Conservation (phyloP, 2,329 filamentous ascomycete species). For the Paecilomyces variotii region DNA sequence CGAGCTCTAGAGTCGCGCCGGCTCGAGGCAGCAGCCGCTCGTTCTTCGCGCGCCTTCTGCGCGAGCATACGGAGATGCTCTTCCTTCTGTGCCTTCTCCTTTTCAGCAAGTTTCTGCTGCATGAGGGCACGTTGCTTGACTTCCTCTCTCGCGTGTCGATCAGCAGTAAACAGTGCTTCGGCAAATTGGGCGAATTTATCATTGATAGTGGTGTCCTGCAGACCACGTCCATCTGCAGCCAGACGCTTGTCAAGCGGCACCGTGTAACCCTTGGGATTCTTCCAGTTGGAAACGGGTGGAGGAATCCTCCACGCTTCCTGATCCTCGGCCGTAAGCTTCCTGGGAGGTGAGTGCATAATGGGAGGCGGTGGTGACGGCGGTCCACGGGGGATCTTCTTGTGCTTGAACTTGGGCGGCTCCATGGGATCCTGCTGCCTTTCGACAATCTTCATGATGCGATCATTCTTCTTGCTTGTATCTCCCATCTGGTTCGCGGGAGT, state of each 20-base stretch:
- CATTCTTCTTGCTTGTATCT: conserved; percentile 72
- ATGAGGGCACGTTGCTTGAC: conserved; percentile 86
- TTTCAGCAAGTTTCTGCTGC: conserved; percentile 93
- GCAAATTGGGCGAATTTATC: conserved; percentile 97
- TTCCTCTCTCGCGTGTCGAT: conserved; percentile 90
- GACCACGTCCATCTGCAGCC: conserved; percentile 80
- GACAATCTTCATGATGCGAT: conserved; percentile 97
- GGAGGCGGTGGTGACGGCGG: conserved; percentile 89
- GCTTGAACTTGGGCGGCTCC: conserved; percentile 97
- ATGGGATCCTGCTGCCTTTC: conserved; percentile 88
- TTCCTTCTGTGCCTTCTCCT: conserved; percentile 91
- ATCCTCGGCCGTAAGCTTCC: conserved; percentile 92
- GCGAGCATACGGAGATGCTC: conserved; percentile 81
- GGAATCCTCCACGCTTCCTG: conserved; percentile 93
- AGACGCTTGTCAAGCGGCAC: conserved; percentile 92
- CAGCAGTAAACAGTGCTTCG: conserved; percentile 88
- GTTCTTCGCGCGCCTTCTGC: conserved; percentile 84
- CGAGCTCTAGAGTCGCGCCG: conserved; percentile 39
- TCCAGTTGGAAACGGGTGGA: conserved; percentile 94
- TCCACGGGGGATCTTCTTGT: conserved; percentile 93
- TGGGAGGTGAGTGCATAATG: conserved; percentile 86
- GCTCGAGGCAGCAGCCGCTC: conserved; percentile 45
- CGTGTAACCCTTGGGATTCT: conserved; percentile 97
- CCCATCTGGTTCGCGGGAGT: conserved; percentile 97
- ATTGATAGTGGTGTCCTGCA: conserved; percentile 94